Base-by-base conservation (phyloP, 176 grass and related monocot genomes). In the Aegilops umbellulata region DNA sequence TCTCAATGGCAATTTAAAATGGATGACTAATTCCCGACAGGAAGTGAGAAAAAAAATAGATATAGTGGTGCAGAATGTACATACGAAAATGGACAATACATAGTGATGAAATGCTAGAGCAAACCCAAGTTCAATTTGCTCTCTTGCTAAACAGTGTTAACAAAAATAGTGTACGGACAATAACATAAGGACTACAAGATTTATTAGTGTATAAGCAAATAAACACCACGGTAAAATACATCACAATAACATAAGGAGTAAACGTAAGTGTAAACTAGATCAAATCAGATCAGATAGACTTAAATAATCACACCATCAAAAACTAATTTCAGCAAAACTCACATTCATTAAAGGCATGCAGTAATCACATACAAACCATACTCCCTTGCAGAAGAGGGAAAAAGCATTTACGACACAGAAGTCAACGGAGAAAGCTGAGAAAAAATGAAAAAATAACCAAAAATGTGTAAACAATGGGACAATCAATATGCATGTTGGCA, bases 1-100 rank as follows among this genome's bases (percentile, higher is more conserved):
- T 49, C 65, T 79, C 49, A 41, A 46, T 57, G 46, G 86, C 71
- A 51, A 53, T 53, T 79, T 22, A 68, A 68, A 61, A 85, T 82
- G 39, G 65, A 65, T 30, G 57, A 19, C 29, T 35, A n/a, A 51
- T 71, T 83, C 53, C 83, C 38, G 30, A 82, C 26, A 58, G 14
- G 27, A 79, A 42, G 17, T 49, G 81, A 63, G 44, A 46, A 22
- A 15, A 15, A 26, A 19, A 34, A 90, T 64, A 74, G 23, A 55
- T 23, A 30, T 17, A 69, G 27, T 53, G 23, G 51, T 69, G 79
- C 38, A 70, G 35, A 85, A 60, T 82, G 74, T 60, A 65, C 38
- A 46, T 39, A 75, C 31, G 38, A 6, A 65, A 74, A 84, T 63
- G 36, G 69, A 51, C 66, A 88, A n/a, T 46, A 77, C 2, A 76